A percentile compares a stretch with the other conserved stretches of the same genome.
These are phyloP conservation scores for Lachancea kluyveri DNA, from an alignment of 805 yeast genomes.

Conservation along the genomic window DNA sequence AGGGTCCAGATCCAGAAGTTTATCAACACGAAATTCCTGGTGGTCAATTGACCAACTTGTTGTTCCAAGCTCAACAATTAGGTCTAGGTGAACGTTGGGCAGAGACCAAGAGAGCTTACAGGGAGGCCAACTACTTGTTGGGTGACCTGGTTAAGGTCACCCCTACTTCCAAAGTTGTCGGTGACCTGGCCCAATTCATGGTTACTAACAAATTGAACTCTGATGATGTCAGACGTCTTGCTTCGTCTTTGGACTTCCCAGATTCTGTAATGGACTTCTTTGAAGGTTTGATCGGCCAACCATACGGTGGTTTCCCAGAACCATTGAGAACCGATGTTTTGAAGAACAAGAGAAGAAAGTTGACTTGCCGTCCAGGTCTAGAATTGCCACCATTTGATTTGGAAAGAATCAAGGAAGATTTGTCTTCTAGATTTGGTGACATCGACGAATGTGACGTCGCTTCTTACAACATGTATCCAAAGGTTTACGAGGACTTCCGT, in stretches of 20 bases:
- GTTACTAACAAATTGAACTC: conserved; percentile 85
- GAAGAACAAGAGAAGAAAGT: conserved; percentile 86
- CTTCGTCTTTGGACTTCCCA: conserved; percentile 93
- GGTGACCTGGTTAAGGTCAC: conserved; percentile 99
- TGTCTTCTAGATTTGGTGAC: conserved; percentile 69
- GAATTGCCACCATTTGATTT: conserved; percentile 81
- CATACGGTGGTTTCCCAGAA: conserved; percentile 99
- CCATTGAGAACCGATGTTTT: conserved; percentile 90
- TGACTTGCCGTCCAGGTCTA: conserved; percentile 88
- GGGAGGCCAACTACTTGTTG: conserved; percentile 79
- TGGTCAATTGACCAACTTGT: conserved; percentile 95
- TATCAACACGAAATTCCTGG: conserved; percentile 99
- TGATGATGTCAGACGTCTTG: conserved; percentile 83
- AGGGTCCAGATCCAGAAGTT: conserved; percentile 99
- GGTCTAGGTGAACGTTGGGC: conserved; percentile 97
- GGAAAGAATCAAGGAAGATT: conserved; percentile 61
- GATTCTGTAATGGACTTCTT: conserved; percentile 96
- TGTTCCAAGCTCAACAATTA: conserved; percentile 98
- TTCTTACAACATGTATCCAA: conserved; percentile 95
- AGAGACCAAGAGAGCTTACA: conserved; percentile 91
- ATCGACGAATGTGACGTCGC: conserved; percentile 88
- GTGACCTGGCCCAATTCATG: conserved; percentile 99
- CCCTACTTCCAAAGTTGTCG: conserved; percentile 99
- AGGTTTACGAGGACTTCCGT: conserved; percentile 86
- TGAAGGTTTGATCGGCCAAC: conserved; percentile 99